Base-by-base conservation (phyloP, 208 protist genomes). In the Trypanosoma mega region DNA sequence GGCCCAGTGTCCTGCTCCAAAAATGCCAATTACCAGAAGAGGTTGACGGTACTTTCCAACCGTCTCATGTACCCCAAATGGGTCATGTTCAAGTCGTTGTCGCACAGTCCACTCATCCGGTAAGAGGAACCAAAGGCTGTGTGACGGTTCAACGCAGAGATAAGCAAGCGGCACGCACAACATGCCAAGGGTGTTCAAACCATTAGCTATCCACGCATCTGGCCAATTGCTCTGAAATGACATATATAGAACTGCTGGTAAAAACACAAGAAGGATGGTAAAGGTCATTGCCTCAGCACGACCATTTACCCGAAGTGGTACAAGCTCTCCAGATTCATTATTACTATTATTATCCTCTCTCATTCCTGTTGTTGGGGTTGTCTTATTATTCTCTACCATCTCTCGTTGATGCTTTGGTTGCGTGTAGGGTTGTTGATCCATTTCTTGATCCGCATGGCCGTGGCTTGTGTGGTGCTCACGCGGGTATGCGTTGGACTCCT, bases 71-170 rank as follows among this genome's bases (percentile, higher is more conserved):
- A 93, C 63, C 3, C 80, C 81, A 11, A 87, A 61, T 23, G 87
- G 82, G 57, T 93, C 87, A 63, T 77, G 83, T 60, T 80, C 78
- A 16, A 90, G 65, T 48, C 68, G 82, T 23, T 69, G 57, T 8
- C 46, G 36, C 29, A 78, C 18, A 36, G 37, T 55, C 20, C 53
- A 12, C 14, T 48, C 52, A 5, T 67, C 45, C 2, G 73, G 74
- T 2, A 61, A 53, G 2, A 95, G 66, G 61, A 92, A 95, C 89
- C 89, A 95, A 26, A 91, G 63, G n/a, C 74, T 82, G 14, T 54
- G 63, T n/a, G 52, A 12, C 5, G 81, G 80, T 20, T 64, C 51
- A 11, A 77, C 46, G 58, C 80, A 93, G 26, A 96, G 59, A 60
- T 92, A 96, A 1, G 66, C 64, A 20, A 87, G 33, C 2, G 73